Conservation (phyloP, 1,139 yeast species). For the Yamadazyma mexicana region DNA sequence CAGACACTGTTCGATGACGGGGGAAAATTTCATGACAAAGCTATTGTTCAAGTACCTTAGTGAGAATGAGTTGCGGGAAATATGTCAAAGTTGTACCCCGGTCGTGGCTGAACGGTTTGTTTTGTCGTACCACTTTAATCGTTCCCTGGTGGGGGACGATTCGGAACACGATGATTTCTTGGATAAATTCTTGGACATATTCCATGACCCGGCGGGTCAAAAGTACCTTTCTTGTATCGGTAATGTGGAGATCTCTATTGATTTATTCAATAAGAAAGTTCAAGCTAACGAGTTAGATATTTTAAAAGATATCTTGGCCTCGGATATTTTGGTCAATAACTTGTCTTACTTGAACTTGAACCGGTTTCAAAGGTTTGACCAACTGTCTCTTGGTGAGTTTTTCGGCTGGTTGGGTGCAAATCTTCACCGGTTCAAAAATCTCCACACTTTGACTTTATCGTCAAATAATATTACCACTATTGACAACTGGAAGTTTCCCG, state of each 20-base stretch:
- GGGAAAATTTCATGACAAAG: conserved; percentile 7
- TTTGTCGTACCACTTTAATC: conserved; percentile 13
- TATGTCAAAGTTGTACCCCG: conserved; percentile 1
- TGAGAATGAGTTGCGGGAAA: conserved; percentile 4
- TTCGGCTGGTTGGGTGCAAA: conserved; percentile 6
- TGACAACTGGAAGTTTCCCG: conserved; percentile 13
- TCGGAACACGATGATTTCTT: conserved; percentile 10
- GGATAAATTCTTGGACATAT: conserved; percentile 5
- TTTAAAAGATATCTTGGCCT: conserved; percentile 9
- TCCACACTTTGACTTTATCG: conserved; percentile 17
- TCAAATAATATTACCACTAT: conserved; percentile 13
- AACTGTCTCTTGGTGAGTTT: conserved; percentile 6
- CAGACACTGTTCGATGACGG: conserved; percentile 2
- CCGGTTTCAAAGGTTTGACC: conserved; percentile 15
- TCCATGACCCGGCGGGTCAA: neutral
- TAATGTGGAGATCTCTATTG: conserved; percentile 16
- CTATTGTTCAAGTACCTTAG: conserved; percentile 15
- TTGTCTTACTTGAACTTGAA: conserved; percentile 16
- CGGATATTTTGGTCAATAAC: conserved; percentile 10
- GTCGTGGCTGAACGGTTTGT: conserved; percentile 16
- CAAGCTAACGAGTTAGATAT: conserved; percentile 10
- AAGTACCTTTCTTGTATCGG: conserved; percentile 9
- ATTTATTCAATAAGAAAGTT: conserved; percentile 15
- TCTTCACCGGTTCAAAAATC: conserved; percentile 9
- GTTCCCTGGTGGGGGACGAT: conserved; percentile 9